Evolutionary conservation across 305 asterid genomes (phyloP).

Genomic region (Fraxinus sp.): DNA sequence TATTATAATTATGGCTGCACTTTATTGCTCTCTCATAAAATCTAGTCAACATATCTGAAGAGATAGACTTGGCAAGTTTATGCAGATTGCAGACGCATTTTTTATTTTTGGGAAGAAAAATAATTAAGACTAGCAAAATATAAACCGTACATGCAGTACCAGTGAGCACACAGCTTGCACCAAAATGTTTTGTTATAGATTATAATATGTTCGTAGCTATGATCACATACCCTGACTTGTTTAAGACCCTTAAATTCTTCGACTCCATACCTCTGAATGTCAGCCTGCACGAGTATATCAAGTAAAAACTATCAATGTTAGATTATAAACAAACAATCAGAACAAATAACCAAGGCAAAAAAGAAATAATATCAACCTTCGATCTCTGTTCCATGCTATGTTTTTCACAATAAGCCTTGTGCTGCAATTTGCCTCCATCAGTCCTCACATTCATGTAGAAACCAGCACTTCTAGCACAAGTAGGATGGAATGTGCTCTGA

Average conservation of each 20-base stretch:
- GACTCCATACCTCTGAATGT: conserved; percentile 63
- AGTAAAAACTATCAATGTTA: conserved; percentile 21
- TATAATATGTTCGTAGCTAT: not conserved
- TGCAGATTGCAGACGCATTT: not conserved
- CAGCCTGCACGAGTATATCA: conserved; percentile 53
- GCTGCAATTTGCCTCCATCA: conserved; percentile 83
- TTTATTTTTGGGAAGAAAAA: not conserved
- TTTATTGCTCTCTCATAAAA: not conserved
- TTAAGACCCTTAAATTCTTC: conserved; percentile 89
- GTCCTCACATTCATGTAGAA: conserved; percentile 75
- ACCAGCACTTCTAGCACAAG: conserved; percentile 96
- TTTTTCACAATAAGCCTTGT: conserved; percentile 91
- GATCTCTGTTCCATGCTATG: conserved; percentile 89
- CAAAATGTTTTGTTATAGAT: not conserved
- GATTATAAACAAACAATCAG: conserved; percentile 12
- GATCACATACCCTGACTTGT: conserved; percentile 84
- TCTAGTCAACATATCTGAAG: not conserved
- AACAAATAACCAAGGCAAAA: conserved; percentile 13
- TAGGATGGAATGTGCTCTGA: conserved; percentile 88
- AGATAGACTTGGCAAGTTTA: not conserved
- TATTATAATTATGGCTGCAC: not conserved
- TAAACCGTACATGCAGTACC: not conserved
- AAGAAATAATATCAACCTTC: conserved; percentile 50
- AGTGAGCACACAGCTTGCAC: not conserved
- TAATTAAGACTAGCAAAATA: not conserved